A percentile compares a stretch with the other conserved stretches of the same genome.
These are phyloP conservation scores for Fusarium anguioides DNA, from an alignment of 2,329 filamentous ascomycete genomes.

Conservation along the genomic window DNA sequence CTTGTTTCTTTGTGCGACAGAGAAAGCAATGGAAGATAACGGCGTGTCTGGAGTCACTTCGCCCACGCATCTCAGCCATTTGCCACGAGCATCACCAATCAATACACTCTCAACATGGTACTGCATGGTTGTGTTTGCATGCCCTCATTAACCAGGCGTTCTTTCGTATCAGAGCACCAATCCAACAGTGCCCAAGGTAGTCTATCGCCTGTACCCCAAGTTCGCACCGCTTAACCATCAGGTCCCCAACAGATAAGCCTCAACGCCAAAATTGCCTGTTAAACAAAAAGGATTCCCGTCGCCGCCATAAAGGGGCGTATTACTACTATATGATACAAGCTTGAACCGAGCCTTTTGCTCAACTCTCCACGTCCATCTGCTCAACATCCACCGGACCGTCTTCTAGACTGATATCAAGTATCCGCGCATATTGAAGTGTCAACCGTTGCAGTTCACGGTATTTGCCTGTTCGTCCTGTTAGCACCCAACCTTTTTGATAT, in stretches of 20 bases:
- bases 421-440: constrained; percentile 91
- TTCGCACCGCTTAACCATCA: constrained; percentile 16
- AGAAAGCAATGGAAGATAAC: constrained; percentile 14
- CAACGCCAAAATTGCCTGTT: constrained; percentile 32
- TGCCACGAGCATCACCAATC: constrained; percentile 18
- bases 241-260: constrained; percentile 23
- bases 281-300: constrained; percentile 19
- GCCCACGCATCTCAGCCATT: constrained; percentile 9
- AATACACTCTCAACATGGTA: constrained; percentile 22
- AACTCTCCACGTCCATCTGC: constrained; percentile 57
- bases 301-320: background rate
- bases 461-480: constrained; percentile 74
- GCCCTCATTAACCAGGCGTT: constrained; percentile 27
- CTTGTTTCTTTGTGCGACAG: constrained; percentile 11
- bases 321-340: constrained; percentile 39
- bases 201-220: constrained; percentile 26
- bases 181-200: constrained; percentile 4
- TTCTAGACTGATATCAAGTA: constrained; percentile 72
- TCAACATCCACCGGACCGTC: constrained; percentile 58
- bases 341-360: constrained; percentile 12
- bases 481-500: constrained; percentile 14
- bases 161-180: constrained; percentile 26
- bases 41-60: constrained; percentile 17
- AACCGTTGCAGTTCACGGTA: constrained; percentile 93
- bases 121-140: constrained; percentile 30